Base-by-base conservation (phyloP, 2,329 filamentous ascomycete species). In the Neonectria ditissima region DNA sequence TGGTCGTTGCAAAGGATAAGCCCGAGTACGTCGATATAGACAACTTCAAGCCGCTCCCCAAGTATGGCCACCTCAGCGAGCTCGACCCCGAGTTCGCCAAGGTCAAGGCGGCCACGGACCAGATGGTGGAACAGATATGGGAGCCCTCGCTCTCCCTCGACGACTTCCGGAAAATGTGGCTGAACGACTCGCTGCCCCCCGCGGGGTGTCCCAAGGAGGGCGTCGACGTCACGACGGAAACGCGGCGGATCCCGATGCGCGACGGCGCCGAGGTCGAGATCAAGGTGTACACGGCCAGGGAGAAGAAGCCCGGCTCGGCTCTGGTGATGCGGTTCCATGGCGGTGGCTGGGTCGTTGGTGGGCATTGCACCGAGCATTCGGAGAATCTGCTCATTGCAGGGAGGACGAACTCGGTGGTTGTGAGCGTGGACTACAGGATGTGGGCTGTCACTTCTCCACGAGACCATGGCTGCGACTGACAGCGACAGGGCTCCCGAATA, bases 371-470 rank as follows among this genome's bases (percentile, higher is more conserved):
- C 6, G 79, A 81, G 53, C 73, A 75, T 32, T 68, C 71, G 1
- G 79, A 80, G 72, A 79, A 77, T 52, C 57, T 78, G 43, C 70
- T 78, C 34, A 72, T 77, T 14, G 78, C 76, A 0, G 74, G 67
- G 11, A 67, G 70, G 53, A 73, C 73, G 22, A 72, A 77, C 24
- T 75, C 77, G 0, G 76, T 80, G 2, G 76, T 80, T 5, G 73
- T 79, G 26, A 80, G 77, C 45, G 73, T 81, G 5, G 76, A 77
- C 47, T 81, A 80, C 54, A 71, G 79, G 37, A 69, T 78, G 78
- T 78, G 59, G 63, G 75, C 66, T 47, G 37, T 24, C 14, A 22
- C 5, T 5, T 13, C 4, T 22, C 16, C 11, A 20, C 10, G 14
- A 22, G 18, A 5, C 6, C 24, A 13, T 22, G 28, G 24, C 9